Percentiles rank a stretch among this genome's conserved stretches.
Conservation (phyloP, 345 rosid genomes). For the Kandelia obovata region DNA sequence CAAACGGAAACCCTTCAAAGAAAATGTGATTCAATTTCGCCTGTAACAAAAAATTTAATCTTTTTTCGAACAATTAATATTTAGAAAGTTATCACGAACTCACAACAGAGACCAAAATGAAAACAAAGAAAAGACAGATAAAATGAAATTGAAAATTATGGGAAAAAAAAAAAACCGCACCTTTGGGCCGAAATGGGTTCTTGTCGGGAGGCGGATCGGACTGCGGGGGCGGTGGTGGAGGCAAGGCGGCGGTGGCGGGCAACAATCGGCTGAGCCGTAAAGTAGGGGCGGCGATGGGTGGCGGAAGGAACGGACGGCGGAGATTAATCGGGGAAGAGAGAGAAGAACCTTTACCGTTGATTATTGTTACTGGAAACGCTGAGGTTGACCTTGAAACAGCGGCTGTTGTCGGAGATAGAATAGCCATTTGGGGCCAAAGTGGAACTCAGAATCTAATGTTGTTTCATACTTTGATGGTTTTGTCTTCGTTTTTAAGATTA, state of each 20-base stretch:
- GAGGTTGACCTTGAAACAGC: not conserved
- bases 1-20: too few relatives aligned
- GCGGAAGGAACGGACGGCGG: conserved; percentile 23
- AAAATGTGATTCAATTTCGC: too few relatives aligned
- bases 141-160: not conserved
- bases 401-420: conserved; percentile 13
- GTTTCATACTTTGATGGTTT: too few relatives aligned
- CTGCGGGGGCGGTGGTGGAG: conserved; percentile 32
- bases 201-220: conserved; percentile 48
- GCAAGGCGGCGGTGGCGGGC: conserved; percentile 32
- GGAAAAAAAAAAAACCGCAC: conserved; percentile 16
- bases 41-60: too few relatives aligned
- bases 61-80: too few relatives aligned
- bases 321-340: conserved; percentile 12
- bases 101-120: too few relatives aligned
- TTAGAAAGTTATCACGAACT: too few relatives aligned
- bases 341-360: not conserved
- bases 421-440: conserved; percentile 10
- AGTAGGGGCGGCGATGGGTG: conserved; percentile 10
- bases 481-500: not conserved
- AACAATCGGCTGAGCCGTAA: conserved; percentile 16
- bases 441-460: too few relatives aligned
- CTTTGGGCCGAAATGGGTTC: conserved; percentile 31
- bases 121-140: not conserved
- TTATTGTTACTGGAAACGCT: not conserved